A percentile compares a stretch with the other conserved stretches of the same genome.
Evolutionary conservation across 768 basidiomycete genomes (phyloP).

Genomic region (Ramaria sp.): DNA sequence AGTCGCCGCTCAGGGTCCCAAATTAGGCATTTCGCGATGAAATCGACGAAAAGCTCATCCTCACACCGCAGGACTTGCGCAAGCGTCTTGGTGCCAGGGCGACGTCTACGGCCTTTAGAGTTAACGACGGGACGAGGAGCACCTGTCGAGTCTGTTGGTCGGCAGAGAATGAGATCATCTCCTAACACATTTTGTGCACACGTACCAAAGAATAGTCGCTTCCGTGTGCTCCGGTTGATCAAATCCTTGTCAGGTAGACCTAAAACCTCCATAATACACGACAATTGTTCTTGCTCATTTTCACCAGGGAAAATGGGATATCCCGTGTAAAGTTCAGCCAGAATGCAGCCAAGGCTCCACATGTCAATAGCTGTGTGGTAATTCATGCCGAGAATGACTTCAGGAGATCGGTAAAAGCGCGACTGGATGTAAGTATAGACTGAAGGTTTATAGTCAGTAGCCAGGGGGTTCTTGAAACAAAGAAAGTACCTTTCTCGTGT

Average conservation of each 20-base stretch:
- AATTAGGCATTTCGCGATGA: conserved; percentile 90
- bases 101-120: conserved; percentile 87
- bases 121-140: conserved; percentile 88
- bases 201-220: conserved; percentile 93
- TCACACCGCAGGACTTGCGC: conserved; percentile 83
- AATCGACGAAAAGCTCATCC: conserved; percentile 94
- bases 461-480: neutral
- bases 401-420: conserved; percentile 99
- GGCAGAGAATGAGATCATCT: neutral
- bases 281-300: conserved; percentile 95
- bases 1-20: conserved; percentile 97
- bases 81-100: conserved; percentile 86
- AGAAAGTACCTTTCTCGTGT: conserved; percentile 83
- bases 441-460: conserved; percentile 20
- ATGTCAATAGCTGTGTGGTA: conserved; percentile 99
- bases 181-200: neutral
- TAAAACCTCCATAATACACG: conserved; percentile 99
- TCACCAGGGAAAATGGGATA: conserved; percentile 99
- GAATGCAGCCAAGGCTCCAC: conserved; percentile 98
- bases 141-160: conserved; percentile 75
- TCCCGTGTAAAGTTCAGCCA: conserved; percentile 94
- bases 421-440: conserved; percentile 99
- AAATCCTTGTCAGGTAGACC: conserved; percentile 94
- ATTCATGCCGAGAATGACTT: conserved; percentile 98
- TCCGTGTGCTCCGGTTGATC: conserved; percentile 85